These are phyloP conservation scores for Vaccinium darrowii DNA, from an alignment of 148 eudicot genomes.

Conservation along the genomic window DNA sequence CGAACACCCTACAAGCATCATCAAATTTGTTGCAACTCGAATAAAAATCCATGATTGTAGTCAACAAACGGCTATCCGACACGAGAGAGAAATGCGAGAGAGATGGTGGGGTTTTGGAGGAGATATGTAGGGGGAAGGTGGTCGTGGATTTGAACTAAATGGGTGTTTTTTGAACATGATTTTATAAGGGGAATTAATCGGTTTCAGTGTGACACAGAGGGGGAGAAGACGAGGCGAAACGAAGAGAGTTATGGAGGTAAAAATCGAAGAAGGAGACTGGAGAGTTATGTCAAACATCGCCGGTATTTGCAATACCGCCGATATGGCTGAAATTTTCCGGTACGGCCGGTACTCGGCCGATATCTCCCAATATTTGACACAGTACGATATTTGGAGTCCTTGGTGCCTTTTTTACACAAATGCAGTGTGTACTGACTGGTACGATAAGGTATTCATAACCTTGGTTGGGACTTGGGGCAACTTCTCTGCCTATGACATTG, in stretches of 20 bases:
- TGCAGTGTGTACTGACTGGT: too few species aligned
- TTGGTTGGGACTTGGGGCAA: too few species aligned
- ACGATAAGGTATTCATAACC: too few species aligned
- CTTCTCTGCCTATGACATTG: too few species aligned
- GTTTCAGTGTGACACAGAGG: constrained; percentile 12
- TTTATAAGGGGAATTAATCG: constrained; percentile 34
- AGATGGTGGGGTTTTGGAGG: constrained; percentile 34
- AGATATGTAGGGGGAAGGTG: constrained; percentile 39
- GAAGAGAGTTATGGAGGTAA: constrained; percentile 2
- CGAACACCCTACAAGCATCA: constrained; percentile 64
- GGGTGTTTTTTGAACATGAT: constrained; percentile 33
- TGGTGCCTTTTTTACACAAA: too few species aligned
- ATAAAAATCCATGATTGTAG: constrained; percentile 55
- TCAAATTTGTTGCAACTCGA: constrained; percentile 26
- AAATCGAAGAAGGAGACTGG: neutral
- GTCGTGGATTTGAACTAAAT: constrained; percentile 55
- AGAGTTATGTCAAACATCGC: neutral
- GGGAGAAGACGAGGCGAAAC: constrained; percentile 12
- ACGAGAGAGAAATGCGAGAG: constrained; percentile 39
- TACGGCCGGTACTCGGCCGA: too few species aligned
- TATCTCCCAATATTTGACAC: too few species aligned
- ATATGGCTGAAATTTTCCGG: too few species aligned
- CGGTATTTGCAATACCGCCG: too few species aligned
- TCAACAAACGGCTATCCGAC: constrained; percentile 50
- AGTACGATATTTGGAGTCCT: too few species aligned